A percentile compares a stretch with the other conserved stretches of the same genome.
Conservation (phyloP, 2,329 filamentous ascomycete species). For the Neonectria neomacrospora region DNA sequence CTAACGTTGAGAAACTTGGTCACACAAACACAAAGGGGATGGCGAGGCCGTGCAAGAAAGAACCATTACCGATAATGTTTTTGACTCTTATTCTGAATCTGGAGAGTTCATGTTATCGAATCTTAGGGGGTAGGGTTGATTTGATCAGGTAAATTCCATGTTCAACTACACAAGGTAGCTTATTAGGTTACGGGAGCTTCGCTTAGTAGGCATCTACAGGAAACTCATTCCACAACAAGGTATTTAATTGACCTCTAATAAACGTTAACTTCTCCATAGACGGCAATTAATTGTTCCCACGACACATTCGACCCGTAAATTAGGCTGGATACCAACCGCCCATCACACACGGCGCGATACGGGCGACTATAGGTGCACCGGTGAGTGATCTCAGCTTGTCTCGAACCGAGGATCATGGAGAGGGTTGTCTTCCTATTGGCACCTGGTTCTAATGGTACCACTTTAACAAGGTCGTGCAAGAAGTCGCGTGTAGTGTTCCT, state of each 20-base stretch:
- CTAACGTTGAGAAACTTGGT: too few relatives aligned
- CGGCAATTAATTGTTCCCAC: not conserved
- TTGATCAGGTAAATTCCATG: not conserved
- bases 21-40: too few relatives aligned
- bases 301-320: not conserved
- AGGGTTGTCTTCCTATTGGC: too few relatives aligned
- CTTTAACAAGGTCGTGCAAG: too few relatives aligned
- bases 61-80: not conserved
- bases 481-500: too few relatives aligned
- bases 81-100: not conserved
- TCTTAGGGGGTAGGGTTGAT: too few relatives aligned
- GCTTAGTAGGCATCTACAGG: not conserved
- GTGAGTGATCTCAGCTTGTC: too few relatives aligned
- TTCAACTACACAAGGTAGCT: too few relatives aligned
- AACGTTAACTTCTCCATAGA: not conserved
- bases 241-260: not conserved
- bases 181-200: not conserved
- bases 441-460: too few relatives aligned
- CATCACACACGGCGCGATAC: not conserved
- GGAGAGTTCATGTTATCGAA: not conserved
- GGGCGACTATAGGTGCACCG: not conserved
- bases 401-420: too few relatives aligned
- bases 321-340: not conserved
- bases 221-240: not conserved
- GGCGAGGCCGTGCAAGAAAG: not conserved